Evolutionary conservation across 129 eudicot species (phyloP).

Genomic region (Erigeron canadensis): DNA sequence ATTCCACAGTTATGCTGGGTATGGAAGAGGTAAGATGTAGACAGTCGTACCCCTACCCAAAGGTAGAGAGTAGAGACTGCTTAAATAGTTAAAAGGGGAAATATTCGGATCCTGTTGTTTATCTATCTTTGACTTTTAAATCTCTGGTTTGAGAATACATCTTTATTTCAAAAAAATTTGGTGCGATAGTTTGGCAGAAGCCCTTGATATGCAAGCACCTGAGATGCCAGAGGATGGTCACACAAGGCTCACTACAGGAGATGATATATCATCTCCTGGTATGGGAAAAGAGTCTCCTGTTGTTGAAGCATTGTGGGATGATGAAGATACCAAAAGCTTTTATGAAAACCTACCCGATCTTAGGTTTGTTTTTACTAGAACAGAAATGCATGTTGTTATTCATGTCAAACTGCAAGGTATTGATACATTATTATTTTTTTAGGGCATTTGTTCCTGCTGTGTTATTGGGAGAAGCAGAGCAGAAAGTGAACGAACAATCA

Average conservation of each 20-base stretch:
- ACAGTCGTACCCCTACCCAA: no score
- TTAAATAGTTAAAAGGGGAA: background rate
- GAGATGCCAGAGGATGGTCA: slow-evolving; percentile 97
- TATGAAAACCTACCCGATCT: slow-evolving; percentile 93
- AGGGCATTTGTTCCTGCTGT: slow-evolving; percentile 99
- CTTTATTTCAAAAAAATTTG: slow-evolving; percentile 2
- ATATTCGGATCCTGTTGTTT: slow-evolving; percentile 2
- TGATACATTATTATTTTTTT: slow-evolving; percentile 28
- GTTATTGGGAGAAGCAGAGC: slow-evolving; percentile 81
- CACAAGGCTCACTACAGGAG: slow-evolving; percentile 87
- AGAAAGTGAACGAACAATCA: slow-evolving; percentile 73
- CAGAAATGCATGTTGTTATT: slow-evolving; percentile 6
- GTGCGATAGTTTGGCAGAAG: slow-evolving; percentile 80
- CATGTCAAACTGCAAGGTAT: background rate
- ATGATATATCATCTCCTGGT: slow-evolving; percentile 65
- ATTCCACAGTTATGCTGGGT: no score
- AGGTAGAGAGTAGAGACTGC: no score
- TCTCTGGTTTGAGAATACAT: background rate
- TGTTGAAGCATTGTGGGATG: slow-evolving; percentile 93
- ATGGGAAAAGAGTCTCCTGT: slow-evolving; percentile 71
- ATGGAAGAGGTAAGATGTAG: no score
- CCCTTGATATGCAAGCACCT: slow-evolving; percentile 95
- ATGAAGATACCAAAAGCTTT: slow-evolving; percentile 91
- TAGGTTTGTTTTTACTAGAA: slow-evolving; percentile 48
- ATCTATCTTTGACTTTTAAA: background rate